Evolutionary conservation across 1,284 basidiomycete genomes (phyloP).

Genomic region (Ceratobasidium sp.): DNA sequence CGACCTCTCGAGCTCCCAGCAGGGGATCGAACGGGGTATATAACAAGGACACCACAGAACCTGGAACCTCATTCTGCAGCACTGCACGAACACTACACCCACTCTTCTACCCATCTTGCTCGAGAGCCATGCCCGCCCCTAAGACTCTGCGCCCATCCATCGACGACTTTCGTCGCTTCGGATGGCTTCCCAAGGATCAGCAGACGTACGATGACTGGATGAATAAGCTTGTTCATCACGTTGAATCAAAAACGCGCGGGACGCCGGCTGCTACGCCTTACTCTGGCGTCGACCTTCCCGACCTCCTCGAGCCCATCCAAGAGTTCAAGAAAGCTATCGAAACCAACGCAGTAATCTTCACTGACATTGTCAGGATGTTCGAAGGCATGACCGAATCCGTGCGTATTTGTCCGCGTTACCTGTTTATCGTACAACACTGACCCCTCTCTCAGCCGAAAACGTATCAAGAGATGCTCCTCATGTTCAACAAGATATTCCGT

Average conservation of each 20-base stretch:
- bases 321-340: conserved; percentile 29
- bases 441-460: conserved; percentile 58
- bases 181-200: conserved; percentile 23
- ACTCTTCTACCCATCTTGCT: too few species aligned
- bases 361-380: conserved; percentile 26
- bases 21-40: too few species aligned
- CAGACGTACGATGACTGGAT: neutral
- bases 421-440: conserved; percentile 59
- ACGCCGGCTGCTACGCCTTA: too few species aligned
- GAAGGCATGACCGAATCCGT: conserved; percentile 6
- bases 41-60: too few species aligned
- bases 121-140: too few species aligned
- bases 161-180: neutral
- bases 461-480: conserved; percentile 57
- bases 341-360: conserved; percentile 5
- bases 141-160: too few species aligned
- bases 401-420: conserved; percentile 52
- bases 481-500: conserved; percentile 51
- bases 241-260: neutral
- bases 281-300: neutral
- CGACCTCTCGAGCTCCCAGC: too few species aligned
- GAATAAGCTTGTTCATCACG: neutral
- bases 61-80: too few species aligned
- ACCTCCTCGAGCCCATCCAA: conserved; percentile 3
- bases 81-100: too few species aligned